These are phyloP conservation scores for Dipodascopsis uninucleata DNA, from an alignment of 805 yeast genomes.

Conservation along the genomic window DNA sequence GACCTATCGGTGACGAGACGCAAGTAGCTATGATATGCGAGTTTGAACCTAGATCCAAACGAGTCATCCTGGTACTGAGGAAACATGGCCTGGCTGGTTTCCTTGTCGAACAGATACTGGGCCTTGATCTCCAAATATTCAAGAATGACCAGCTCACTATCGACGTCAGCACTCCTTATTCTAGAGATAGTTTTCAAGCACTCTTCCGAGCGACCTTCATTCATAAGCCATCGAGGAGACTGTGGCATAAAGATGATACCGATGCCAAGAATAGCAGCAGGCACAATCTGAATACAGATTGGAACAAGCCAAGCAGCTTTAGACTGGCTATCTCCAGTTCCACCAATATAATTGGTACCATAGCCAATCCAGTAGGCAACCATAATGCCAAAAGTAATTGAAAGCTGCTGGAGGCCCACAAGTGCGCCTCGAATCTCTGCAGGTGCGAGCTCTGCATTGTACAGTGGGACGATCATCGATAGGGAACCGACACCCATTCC, in stretches of 20 bases:
- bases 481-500: constrained; percentile 55
- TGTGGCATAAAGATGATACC: constrained; percentile 49
- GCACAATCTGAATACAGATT: constrained; percentile 47
- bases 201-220: constrained; percentile 31
- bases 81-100: constrained; percentile 58
- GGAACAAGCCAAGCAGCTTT: constrained; percentile 45
- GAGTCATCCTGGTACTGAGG: constrained; percentile 30
- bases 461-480: constrained; percentile 46
- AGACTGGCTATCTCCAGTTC: constrained; percentile 35
- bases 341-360: constrained; percentile 42
- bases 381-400: constrained; percentile 36
- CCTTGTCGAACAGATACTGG: constrained; percentile 29
- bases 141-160: constrained; percentile 19
- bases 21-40: constrained; percentile 14
- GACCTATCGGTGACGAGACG: constrained; percentile 17
- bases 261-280: constrained; percentile 43
- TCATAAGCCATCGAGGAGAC: constrained; percentile 47
- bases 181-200: constrained; percentile 28
- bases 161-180: constrained; percentile 25
- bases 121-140: constrained; percentile 32
- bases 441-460: constrained; percentile 31
- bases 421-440: constrained; percentile 32
- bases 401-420: constrained; percentile 30
- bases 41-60: too few relatives aligned
- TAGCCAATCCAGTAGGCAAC: constrained; percentile 38